Evolutionary conservation across 306 rosid species (phyloP), one percentile per base, ranked within the genome.

Genomic region (Myrica gale): DNA sequence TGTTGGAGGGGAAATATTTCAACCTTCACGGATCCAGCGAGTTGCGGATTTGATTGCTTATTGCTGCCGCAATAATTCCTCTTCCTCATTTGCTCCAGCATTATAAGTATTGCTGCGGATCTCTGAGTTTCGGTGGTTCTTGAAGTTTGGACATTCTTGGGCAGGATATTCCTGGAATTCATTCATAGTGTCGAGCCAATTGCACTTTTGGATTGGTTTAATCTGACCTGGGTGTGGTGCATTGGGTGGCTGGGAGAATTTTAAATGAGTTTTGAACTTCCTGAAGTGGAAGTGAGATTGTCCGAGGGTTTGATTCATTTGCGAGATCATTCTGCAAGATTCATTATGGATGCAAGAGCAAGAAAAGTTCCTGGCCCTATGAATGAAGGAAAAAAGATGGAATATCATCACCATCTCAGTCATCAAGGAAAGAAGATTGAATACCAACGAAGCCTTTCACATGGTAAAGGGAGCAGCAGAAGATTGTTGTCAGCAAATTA

Each of bases 401-500:
- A 55, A 61, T 51, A 47, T 75, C 73, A 58, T 61, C 37, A 53
- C 42, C 12, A 16, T 15, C 52, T 19, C 3, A 53, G 26, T 39
- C 37, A 62, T 53, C 73, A 61, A 17, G 70, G 78, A 56, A 78
- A 78, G 65, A 73, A 23, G n/a, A 66, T 68, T 37, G 82, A 84
- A 41, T 70, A 61, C 47, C 80, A 68, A 12, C 68, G 80, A 20
- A 61, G 84, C 7, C 51, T 85, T 12, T 79, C 88, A 20, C 84
- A 76, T 1, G 86, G 87, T 7, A 78, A 74, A 71, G 85, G 85
- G 21, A 80, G 76, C 60, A 6, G 79, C 68, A 74, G 73, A 50
- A 83, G 85, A 78, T 57, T 83, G 75, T 39, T 80, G 65, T 67
- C 86, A 4, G 68, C 66, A 2, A 80, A 78, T 73, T 86, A 78